A percentile compares a stretch with the other conserved stretches of the same genome.
Conservation (phyloP, 23 red algal species). For the Gracilariopsis chorda region DNA sequence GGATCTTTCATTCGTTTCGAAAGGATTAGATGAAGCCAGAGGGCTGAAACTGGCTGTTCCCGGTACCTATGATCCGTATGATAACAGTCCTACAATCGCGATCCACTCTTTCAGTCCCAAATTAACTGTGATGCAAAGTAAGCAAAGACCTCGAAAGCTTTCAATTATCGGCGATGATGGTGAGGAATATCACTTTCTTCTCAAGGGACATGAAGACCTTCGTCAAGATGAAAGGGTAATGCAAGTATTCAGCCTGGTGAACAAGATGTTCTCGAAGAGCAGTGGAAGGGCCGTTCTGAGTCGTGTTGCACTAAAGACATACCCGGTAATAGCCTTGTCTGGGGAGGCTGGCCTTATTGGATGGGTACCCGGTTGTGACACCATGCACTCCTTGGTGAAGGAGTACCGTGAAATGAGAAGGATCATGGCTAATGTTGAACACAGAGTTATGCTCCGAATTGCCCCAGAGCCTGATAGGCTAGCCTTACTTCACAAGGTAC, state of each 20-base stretch:
- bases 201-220: conserved; percentile 99
- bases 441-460: conserved; percentile 84
- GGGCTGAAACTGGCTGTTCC: conserved; percentile 86
- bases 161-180: conserved; percentile 93
- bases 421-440: conserved; percentile 95
- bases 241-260: conserved; percentile 95
- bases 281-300: not conserved
- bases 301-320: conserved; percentile 65
- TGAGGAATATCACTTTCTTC: conserved; percentile 87
- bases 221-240: conserved; percentile 98
- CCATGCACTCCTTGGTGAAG: conserved; percentile 87
- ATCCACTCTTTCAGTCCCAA: conserved; percentile 76
- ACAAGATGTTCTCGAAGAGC: conserved; percentile 84
- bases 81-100: conserved; percentile 48
- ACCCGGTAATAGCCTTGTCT: conserved; percentile 84
- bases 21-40: conserved; percentile 47
- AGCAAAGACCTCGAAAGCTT: conserved; percentile 93
- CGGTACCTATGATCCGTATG: conserved; percentile 78
- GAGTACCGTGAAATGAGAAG: conserved; percentile 90
- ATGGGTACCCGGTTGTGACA: conserved; percentile 97
- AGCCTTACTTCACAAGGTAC: conserved; percentile 92
- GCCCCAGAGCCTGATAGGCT: conserved; percentile 95
- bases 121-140: conserved; percentile 86
- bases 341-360: conserved; percentile 86
- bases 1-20: conserved; percentile 83